Evolutionary conservation across 2,329 filamentous ascomycete genomes (phyloP).

Genomic region (Fusarium praegraminearum): DNA sequence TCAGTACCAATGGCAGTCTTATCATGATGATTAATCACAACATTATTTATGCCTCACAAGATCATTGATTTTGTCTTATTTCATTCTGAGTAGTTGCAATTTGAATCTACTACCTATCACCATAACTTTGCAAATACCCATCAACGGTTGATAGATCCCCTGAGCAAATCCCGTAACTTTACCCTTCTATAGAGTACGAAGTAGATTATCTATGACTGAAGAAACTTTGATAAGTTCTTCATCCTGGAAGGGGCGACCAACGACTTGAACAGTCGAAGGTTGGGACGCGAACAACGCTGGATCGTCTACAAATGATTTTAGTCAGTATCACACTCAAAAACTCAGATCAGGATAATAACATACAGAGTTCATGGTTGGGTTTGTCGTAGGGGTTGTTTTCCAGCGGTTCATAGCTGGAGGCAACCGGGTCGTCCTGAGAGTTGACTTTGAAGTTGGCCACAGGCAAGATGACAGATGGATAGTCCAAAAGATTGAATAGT

Average conservation of each 20-base stretch:
- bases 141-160: too few species aligned
- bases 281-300: conserved; percentile 6
- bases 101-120: too few species aligned
- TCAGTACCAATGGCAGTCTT: too few species aligned
- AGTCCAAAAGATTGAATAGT: conserved; percentile 20
- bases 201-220: neutral
- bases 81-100: too few species aligned
- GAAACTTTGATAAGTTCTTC: conserved; percentile 16
- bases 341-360: neutral
- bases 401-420: neutral
- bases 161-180: too few species aligned
- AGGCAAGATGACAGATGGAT: conserved; percentile 7
- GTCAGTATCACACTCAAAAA: neutral
- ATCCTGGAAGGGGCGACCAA: conserved; percentile 21
- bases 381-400: conserved; percentile 21
- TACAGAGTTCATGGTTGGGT: conserved; percentile 22
- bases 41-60: too few species aligned
- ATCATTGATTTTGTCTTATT: too few species aligned
- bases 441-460: conserved; percentile 6
- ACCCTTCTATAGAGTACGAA: neutral
- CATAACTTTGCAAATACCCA: too few species aligned
- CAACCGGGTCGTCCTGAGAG: neutral
- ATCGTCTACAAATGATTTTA: neutral
- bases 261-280: conserved; percentile 21
- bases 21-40: too few species aligned